These are phyloP conservation scores for Tanozyma kutaoensis DNA, from an alignment of 805 yeast genomes.

Conservation along the genomic window DNA sequence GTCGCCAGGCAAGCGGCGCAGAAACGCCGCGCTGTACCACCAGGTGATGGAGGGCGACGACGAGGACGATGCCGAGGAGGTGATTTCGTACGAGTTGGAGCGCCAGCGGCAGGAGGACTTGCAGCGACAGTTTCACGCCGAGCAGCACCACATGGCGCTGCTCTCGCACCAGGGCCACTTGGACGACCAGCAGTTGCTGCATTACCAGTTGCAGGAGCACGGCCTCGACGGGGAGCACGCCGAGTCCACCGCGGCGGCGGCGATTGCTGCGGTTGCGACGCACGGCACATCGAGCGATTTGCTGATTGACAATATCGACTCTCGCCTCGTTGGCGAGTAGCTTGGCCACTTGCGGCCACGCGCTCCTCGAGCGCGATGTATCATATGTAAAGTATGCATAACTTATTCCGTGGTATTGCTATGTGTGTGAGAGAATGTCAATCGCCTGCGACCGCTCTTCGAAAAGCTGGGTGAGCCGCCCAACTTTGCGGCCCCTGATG, in stretches of 20 bases:
- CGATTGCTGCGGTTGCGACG: slow-evolving; percentile 26
- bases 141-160: background rate
- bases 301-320: slow-evolving; percentile 31
- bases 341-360: background rate
- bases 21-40: slow-evolving; percentile 79
- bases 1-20: slow-evolving; percentile 49
- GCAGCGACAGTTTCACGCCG: slow-evolving; percentile 3
- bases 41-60: slow-evolving; percentile 93
- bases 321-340: slow-evolving; percentile 30
- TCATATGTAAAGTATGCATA: background rate
- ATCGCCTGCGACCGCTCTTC: slow-evolving; percentile 42
- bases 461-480: slow-evolving; percentile 47
- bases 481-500: slow-evolving; percentile 43
- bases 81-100: slow-evolving; percentile 71
- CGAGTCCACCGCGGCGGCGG: slow-evolving; percentile 24
- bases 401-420: no score
- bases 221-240: slow-evolving; percentile 13
- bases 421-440: slow-evolving; percentile 9
- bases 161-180: slow-evolving; percentile 10
- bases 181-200: slow-evolving; percentile 14
- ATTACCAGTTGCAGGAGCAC: slow-evolving; percentile 14
- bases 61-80: slow-evolving; percentile 58
- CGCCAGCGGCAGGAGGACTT: slow-evolving; percentile 15
- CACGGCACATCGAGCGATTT: slow-evolving; percentile 16
- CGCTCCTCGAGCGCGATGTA: background rate